Percentiles rank a stretch among this genome's conserved stretches.
phyloP scores from a whole-genome alignment of 176 grass and related monocot genomes.

The Avena sativa region DNA sequence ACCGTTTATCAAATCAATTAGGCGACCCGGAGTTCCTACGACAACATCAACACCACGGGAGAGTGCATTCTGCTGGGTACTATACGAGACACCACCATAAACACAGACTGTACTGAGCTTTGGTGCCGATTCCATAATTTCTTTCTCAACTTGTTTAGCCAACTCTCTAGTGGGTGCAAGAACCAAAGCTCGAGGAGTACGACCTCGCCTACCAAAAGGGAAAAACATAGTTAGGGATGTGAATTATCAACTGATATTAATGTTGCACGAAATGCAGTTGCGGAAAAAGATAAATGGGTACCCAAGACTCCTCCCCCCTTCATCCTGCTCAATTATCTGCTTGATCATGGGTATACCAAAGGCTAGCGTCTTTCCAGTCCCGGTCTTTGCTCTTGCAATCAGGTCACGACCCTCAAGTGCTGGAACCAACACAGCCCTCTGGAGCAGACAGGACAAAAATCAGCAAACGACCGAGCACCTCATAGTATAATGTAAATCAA shows the following conservation, averaged over 20 bases:
- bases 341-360: conserved; percentile 99
- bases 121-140: conserved; percentile 94
- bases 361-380: conserved; percentile 94
- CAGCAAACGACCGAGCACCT: neutral
- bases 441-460: conserved; percentile 33
- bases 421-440: conserved; percentile 94
- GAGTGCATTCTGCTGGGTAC: conserved; percentile 80
- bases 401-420: conserved; percentile 89
- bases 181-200: conserved; percentile 77
- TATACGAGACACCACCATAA: conserved; percentile 96
- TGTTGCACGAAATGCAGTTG: conserved; percentile 4
- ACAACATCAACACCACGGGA: conserved; percentile 96
- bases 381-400: conserved; percentile 97
- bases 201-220: conserved; percentile 58
- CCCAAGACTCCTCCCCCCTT: conserved; percentile 50
- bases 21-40: conserved; percentile 94
- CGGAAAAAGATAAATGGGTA: conserved; percentile 34
- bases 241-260: conserved; percentile 30
- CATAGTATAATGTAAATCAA: neutral
- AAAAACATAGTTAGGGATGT: conserved; percentile 13
- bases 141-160: conserved; percentile 98
- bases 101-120: conserved; percentile 87
- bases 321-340: conserved; percentile 72
- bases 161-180: conserved; percentile 96
- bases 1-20: conserved; percentile 94